Percentiles rank a stretch among this genome's conserved stretches.
Evolutionary conservation across 768 basidiomycete genomes (phyloP).

Genomic region (Serendipita indica): DNA sequence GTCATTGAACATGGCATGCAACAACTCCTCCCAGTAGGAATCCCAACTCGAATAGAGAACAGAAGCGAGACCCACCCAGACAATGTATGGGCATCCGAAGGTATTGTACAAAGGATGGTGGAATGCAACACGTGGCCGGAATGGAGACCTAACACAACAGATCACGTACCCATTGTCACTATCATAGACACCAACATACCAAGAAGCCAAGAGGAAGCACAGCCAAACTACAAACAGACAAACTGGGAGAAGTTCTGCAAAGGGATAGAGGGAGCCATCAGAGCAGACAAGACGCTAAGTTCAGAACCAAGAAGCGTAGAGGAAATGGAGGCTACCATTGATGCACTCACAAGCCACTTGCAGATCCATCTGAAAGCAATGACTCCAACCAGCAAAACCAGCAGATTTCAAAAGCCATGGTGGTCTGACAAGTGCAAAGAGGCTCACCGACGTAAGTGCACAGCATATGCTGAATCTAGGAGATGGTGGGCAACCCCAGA

Average conservation of each 20-base stretch:
- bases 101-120: background rate
- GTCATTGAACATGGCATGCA: background rate
- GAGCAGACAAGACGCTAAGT: background rate
- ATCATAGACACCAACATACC: background rate
- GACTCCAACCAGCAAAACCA: background rate
- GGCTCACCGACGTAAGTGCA: background rate
- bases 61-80: background rate
- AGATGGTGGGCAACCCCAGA: background rate
- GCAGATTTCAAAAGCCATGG: background rate
- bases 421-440: background rate
- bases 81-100: background rate
- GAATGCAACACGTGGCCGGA: background rate
- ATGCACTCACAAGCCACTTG: background rate
- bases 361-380: background rate
- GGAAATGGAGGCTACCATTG: background rate
- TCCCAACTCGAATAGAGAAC: background rate
- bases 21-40: constrained; percentile 19
- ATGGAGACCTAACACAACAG: background rate
- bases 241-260: constrained; percentile 10
- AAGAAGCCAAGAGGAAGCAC: background rate
- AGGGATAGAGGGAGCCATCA: constrained; percentile 12
- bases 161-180: background rate
- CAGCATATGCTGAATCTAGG: background rate
- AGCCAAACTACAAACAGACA: background rate
- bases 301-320: background rate